Evolutionary conservation across 345 rosid species (phyloP), one percentile per base, ranked within the genome.

Genomic region (Boechera divaricarpa): DNA sequence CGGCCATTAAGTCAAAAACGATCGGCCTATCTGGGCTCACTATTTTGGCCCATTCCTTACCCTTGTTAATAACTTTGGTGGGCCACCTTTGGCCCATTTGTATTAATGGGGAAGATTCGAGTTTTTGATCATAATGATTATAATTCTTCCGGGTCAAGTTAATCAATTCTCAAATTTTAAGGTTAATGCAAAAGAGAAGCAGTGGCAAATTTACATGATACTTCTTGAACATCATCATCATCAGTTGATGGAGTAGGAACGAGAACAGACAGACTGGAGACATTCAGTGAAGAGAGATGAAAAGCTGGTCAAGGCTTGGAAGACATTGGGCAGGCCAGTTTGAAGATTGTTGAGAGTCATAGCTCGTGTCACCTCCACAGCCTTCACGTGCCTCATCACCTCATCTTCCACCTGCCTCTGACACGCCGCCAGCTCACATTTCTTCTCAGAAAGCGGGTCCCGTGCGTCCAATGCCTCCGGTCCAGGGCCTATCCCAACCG

Each of bases 301-400:
- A 70, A 94, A 94, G 74, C 86, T 91, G 7, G 97, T 86, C 75
- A 94, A 35, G 51, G 97, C 94, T 79, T 85, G 96, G 75, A 94
- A 94, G 32, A 94, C 94, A 29, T 97, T 97, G 0, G 97, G 98
- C 71, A 94, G 70, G 11, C 96, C 98, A 6, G 98, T 91, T 80
- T 91, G 98, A 36, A 94, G 84, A 75, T 90, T 74, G 77, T 94
- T 91, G 72, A 90, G 83, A 21, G 97, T 94, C 89, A 84, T 89
- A 2, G 97, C 80, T 74, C 98, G 82, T 0, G 98, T 91, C 72
- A 88, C 94, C 84, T 94, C 97, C 73, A 87, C 93, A 5, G 93
- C 96, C 70, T 84, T 94, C 6, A 89, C 82, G 82, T 94, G 93
- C 86, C 81, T 89, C 80, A 91, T 45, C 90, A 87, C 89, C 86